phyloP scores from a whole-genome alignment of 2,329 filamentous ascomycete genomes.

The Stylonectria norvegica region DNA sequence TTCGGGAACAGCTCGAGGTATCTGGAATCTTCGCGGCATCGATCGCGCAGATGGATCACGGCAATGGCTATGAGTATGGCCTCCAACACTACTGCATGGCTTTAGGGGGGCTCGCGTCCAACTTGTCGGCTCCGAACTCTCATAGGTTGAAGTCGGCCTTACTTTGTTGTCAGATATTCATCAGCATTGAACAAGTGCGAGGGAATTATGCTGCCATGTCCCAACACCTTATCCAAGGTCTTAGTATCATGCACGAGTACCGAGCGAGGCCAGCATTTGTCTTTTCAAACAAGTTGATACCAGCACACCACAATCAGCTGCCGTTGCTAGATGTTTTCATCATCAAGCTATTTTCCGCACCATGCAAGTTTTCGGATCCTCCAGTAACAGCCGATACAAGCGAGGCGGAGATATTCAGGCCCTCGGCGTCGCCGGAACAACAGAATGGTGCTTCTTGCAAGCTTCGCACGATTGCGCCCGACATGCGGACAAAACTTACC shows the following conservation, averaged over 20 bases:
- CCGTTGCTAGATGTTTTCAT: constrained; percentile 41
- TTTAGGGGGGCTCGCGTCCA: constrained; percentile 37
- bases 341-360: constrained; percentile 41
- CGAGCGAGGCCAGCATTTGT: constrained; percentile 35
- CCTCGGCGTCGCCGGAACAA: constrained; percentile 19
- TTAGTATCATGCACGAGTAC: constrained; percentile 42
- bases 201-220: constrained; percentile 40
- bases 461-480: constrained; percentile 33
- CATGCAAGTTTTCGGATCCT: constrained; percentile 39
- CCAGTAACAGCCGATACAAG: constrained; percentile 14
- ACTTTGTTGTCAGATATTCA: constrained; percentile 45
- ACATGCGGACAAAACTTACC: constrained; percentile 35
- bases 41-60: constrained; percentile 27
- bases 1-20: constrained; percentile 39
- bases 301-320: constrained; percentile 31
- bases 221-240: constrained; percentile 41
- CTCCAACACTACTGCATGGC: constrained; percentile 42
- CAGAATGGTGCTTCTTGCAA: constrained; percentile 18
- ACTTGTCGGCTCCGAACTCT: constrained; percentile 32
- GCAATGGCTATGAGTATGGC: constrained; percentile 34
- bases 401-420: constrained; percentile 14
- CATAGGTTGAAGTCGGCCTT: constrained; percentile 36
- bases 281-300: constrained; percentile 25
- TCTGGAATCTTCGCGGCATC: constrained; percentile 25
- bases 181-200: constrained; percentile 45